A percentile compares a stretch with the other conserved stretches of the same genome.
Evolutionary conservation across 2,329 filamentous ascomycete species (phyloP).

Genomic region (Botryotinia convoluta): DNA sequence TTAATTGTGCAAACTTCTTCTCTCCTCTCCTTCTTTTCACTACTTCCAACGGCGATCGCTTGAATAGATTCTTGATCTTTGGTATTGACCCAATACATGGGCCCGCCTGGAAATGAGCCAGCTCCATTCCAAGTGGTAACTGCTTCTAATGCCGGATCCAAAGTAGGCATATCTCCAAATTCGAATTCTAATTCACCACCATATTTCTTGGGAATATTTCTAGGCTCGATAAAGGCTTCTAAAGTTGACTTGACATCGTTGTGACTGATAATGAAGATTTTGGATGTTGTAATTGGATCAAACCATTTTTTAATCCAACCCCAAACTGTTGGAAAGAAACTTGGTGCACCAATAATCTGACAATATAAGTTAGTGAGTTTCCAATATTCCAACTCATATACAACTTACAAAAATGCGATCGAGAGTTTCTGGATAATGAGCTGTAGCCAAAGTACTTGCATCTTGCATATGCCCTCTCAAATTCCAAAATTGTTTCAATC

Average conservation of each 20-base stretch:
- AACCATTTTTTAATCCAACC: conserved; percentile 96
- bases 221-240: conserved; percentile 73
- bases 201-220: conserved; percentile 85
- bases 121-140: conserved; percentile 50
- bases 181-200: conserved; percentile 81
- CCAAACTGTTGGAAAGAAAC: conserved; percentile 92
- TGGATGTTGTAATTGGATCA: conserved; percentile 87
- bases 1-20: conserved; percentile 39
- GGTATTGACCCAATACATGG: conserved; percentile 55
- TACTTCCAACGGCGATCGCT: conserved; percentile 53
- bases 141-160: conserved; percentile 62
- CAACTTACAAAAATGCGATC: conserved; percentile 66
- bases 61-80: conserved; percentile 43
- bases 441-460: conserved; percentile 81
- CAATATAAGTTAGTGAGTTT: conserved; percentile 9
- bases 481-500: conserved; percentile 94
- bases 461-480: conserved; percentile 92
- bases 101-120: conserved; percentile 54
- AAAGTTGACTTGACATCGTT: conserved; percentile 75
- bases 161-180: conserved; percentile 70
- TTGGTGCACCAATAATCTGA: conserved; percentile 80
- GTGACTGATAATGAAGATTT: conserved; percentile 84
- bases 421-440: conserved; percentile 91
- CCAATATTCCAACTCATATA: not conserved
- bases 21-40: conserved; percentile 45